Conservation (phyloP, 495 filamentous ascomycete genomes). For the Cryomyces minteri region DNA sequence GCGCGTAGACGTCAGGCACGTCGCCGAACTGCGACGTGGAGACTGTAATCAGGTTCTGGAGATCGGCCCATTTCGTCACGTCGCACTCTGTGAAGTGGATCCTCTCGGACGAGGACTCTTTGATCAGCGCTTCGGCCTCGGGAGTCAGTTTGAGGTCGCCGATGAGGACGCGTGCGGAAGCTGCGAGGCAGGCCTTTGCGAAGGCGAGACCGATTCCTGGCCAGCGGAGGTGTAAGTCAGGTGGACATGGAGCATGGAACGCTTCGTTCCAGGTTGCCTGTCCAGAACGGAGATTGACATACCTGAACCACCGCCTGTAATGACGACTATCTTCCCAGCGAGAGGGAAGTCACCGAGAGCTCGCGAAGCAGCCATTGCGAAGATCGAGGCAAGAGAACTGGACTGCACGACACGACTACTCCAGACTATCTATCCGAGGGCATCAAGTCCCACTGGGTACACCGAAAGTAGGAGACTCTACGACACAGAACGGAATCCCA, state of each 20-base stretch:
- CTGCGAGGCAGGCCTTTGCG: constrained; percentile 8
- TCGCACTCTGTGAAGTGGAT: constrained; percentile 18
- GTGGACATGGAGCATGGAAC: no score
- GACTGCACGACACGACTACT: no score
- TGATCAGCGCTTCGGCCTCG: constrained; percentile 11
- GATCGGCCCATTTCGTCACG: constrained; percentile 16
- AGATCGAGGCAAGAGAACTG: no score
- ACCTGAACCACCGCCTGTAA: neutral
- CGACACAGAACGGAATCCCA: no score
- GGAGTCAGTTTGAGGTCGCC: constrained; percentile 15
- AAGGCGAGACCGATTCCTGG: constrained; percentile 17
- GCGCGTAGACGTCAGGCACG: constrained; percentile 17
- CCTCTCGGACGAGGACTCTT: constrained; percentile 2
- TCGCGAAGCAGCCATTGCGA: no score
- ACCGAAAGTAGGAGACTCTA: no score
- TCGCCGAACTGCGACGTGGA: constrained; percentile 16
- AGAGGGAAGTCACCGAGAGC: neutral
- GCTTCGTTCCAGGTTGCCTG: neutral
- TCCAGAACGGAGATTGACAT: neutral
- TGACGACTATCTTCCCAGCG: neutral
- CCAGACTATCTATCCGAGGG: no score
- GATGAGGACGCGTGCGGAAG: constrained; percentile 15
- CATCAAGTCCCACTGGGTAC: no score
- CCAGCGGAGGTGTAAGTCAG: no score
- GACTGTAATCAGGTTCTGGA: constrained; percentile 12